phyloP scores from a whole-genome alignment of 2,329 filamentous ascomycete species.

The Botrytis porri region DNA sequence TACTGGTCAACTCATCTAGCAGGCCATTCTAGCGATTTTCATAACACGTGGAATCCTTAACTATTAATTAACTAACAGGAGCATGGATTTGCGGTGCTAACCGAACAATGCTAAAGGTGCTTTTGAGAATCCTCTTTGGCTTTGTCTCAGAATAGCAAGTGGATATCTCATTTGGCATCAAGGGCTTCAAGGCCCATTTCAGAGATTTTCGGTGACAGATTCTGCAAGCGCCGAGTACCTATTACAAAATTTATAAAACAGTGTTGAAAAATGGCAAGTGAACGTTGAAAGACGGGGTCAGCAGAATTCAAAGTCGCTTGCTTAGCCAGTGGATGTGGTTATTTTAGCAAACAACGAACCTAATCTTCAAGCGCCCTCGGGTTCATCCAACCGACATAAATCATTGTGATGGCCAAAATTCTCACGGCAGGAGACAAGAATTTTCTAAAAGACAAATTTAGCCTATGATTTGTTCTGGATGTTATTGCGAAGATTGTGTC shows the following conservation, averaged over 20 bases:
- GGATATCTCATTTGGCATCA: conserved; percentile 8
- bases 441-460: background rate
- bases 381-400: background rate
- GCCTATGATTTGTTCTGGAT: background rate
- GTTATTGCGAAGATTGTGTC: background rate
- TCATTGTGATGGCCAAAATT: background rate
- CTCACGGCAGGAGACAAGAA: background rate
- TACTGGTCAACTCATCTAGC: background rate
- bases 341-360: background rate
- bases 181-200: background rate
- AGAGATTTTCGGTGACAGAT: background rate
- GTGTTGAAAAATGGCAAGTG: conserved; percentile 4
- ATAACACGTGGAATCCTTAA: conserved; percentile 9
- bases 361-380: background rate
- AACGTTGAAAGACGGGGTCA: background rate
- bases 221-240: background rate
- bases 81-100: conserved; percentile 4
- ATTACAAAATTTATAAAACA: background rate
- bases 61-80: conserved; percentile 1
- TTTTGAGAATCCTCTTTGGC: conserved; percentile 7
- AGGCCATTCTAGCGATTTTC: conserved; percentile 4
- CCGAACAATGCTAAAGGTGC: background rate
- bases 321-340: background rate
- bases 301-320: background rate
- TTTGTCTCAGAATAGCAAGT: conserved; percentile 10